Percentiles rank a stretch among this genome's conserved stretches.
Evolutionary conservation across 2,329 filamentous ascomycete genomes (phyloP).

Genomic region (Aureobasidium namibiae): DNA sequence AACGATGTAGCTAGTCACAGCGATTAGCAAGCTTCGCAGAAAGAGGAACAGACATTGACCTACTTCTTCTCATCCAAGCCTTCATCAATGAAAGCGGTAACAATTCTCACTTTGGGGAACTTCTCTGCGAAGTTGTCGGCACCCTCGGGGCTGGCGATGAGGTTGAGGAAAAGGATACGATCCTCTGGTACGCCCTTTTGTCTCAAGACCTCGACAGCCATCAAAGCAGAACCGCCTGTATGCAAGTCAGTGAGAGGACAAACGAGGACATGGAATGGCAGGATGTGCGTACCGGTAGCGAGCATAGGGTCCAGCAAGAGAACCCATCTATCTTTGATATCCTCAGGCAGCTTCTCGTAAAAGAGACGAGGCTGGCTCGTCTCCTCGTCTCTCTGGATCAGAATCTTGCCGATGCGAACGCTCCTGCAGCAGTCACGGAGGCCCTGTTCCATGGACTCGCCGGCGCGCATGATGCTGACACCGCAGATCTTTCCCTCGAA

Average conservation of each 20-base stretch:
- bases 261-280: conserved; percentile 19
- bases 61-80: conserved; percentile 98
- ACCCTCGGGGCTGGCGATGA: conserved; percentile 94
- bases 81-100: conserved; percentile 93
- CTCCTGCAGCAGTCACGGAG: conserved; percentile 92
- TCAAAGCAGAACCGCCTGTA: conserved; percentile 83
- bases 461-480: conserved; percentile 96
- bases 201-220: conserved; percentile 92
- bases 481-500: conserved; percentile 98
- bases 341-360: conserved; percentile 93
- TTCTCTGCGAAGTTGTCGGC: conserved; percentile 80
- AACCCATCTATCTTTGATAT: conserved; percentile 90
- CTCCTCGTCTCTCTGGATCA: conserved; percentile 96
- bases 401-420: conserved; percentile 96
- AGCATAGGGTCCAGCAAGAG: conserved; percentile 97
- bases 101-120: conserved; percentile 81
- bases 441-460: conserved; percentile 97
- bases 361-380: conserved; percentile 87
- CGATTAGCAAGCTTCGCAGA: conserved; percentile 24
- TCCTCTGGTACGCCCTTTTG: conserved; percentile 88
- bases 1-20: conserved; percentile 70
- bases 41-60: conserved; percentile 27
- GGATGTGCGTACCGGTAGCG: conserved; percentile 61
- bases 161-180: conserved; percentile 88
- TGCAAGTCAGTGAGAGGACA: not conserved